Conservation (phyloP, 495 filamentous ascomycete genomes). For the Penicillium alfredii region DNA sequence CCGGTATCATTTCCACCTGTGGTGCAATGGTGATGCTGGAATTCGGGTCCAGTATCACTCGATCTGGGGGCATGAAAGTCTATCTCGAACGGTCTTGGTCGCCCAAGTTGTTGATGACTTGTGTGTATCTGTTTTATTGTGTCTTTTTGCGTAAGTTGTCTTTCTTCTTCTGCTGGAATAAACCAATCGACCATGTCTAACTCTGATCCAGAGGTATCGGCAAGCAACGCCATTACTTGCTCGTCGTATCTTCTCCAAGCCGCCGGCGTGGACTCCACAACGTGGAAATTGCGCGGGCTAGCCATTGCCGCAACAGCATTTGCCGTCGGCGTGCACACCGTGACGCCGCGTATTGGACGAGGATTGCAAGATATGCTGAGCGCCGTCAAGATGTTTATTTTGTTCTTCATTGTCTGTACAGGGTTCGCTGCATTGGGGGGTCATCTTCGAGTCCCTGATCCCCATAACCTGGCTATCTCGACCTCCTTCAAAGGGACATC, state of each 20-base stretch:
- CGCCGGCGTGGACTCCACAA: slow-evolving; percentile 16
- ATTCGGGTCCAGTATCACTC: slow-evolving; percentile 60
- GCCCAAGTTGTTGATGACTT: slow-evolving; percentile 57
- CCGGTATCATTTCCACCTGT: slow-evolving; percentile 50
- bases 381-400: slow-evolving; percentile 33
- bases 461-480: slow-evolving; percentile 17
- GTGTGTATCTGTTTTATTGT: slow-evolving; percentile 25
- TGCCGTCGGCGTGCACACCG: slow-evolving; percentile 25
- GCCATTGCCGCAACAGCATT: slow-evolving; percentile 28
- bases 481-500: slow-evolving; percentile 24
- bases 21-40: slow-evolving; percentile 57
- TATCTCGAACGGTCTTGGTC: slow-evolving; percentile 53
- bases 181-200: no score
- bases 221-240: slow-evolving; percentile 24
- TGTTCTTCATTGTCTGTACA: slow-evolving; percentile 39
- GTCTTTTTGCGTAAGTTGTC: slow-evolving; percentile 16
- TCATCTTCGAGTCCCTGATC: slow-evolving; percentile 15
- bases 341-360: slow-evolving; percentile 22
- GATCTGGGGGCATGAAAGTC: slow-evolving; percentile 62
- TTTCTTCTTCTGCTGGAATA: neutral
- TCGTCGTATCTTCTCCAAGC: slow-evolving; percentile 22
- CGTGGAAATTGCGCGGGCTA: slow-evolving; percentile 27
- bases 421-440: slow-evolving; percentile 36
- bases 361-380: slow-evolving; percentile 31
- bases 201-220: slow-evolving; percentile 14